Percentiles rank a stretch among this genome's conserved stretches.
phyloP scores from a whole-genome alignment of 257 asterid genomes.

The Jaltomata sinuosa region DNA sequence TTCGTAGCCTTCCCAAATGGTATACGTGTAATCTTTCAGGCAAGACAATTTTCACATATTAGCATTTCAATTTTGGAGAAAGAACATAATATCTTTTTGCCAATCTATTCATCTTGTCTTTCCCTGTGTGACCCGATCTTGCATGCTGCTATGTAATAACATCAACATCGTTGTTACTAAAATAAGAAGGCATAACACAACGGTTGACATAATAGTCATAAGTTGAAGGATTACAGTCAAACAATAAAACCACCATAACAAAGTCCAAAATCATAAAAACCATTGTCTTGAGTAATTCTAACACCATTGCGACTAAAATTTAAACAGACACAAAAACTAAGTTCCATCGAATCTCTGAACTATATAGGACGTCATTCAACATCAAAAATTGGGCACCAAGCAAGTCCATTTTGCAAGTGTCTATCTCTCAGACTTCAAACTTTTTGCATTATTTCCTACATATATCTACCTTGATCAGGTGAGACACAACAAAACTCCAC shows the following conservation, averaged over 20 bases:
- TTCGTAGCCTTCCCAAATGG: neutral
- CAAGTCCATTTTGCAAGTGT: neutral
- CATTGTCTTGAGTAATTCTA: neutral
- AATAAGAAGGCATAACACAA: neutral
- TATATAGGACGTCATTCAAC: neutral
- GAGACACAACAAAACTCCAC: neutral
- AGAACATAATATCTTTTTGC: neutral
- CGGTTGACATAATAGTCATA: neutral
- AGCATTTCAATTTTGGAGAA: neutral
- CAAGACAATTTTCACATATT: neutral
- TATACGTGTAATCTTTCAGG: neutral
- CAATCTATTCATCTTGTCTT: neutral
- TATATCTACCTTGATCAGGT: neutral
- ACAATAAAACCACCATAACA: neutral
- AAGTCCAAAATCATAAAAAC: neutral
- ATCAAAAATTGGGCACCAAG: neutral
- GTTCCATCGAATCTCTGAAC: neutral
- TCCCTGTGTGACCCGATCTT: neutral
- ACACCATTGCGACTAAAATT: neutral
- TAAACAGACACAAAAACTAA: neutral
- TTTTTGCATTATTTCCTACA: neutral
- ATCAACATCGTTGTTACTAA: neutral
- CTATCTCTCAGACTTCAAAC: neutral
- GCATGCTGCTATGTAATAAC: neutral
- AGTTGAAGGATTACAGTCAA: neutral